phyloP scores from a whole-genome alignment of 805 yeast genomes.

The Zygosaccharomyces rouxii region DNA sequence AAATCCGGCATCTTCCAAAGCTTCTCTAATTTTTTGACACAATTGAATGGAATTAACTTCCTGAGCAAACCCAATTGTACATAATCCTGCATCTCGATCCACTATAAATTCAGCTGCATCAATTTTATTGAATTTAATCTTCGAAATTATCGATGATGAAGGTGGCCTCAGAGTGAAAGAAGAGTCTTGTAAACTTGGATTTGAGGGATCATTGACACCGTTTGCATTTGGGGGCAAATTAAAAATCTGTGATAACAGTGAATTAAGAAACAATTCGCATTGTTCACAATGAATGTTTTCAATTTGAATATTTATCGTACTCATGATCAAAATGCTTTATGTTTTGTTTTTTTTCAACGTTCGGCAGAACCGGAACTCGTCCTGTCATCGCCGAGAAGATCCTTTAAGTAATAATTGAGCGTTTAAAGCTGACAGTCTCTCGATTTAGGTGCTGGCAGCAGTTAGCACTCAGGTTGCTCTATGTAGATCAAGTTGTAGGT shows the following conservation, averaged over 20 bases:
- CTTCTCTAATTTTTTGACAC: conserved; percentile 25
- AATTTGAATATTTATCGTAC: conserved; percentile 24
- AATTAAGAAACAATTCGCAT: conserved; percentile 42
- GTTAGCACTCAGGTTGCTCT: background rate
- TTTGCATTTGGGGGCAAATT: background rate
- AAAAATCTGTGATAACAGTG: conserved; percentile 27
- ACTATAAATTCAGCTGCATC: conserved; percentile 5
- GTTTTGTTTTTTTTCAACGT: background rate
- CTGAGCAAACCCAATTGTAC: conserved; percentile 12
- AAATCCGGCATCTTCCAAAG: conserved; percentile 19
- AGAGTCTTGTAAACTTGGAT: background rate
- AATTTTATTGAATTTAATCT: background rate
- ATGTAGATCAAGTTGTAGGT: background rate
- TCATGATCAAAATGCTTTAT: background rate
- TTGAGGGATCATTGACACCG: background rate
- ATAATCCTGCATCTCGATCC: conserved; percentile 2
- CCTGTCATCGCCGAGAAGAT: background rate
- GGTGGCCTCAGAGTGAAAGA: conserved; percentile 8
- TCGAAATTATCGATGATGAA: conserved; percentile 1
- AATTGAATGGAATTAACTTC: conserved; percentile 15
- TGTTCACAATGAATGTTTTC: conserved; percentile 52
- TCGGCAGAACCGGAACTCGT: background rate
- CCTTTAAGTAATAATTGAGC: background rate
- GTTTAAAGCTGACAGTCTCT: background rate
- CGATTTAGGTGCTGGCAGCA: background rate